Base-by-base conservation (phyloP, 768 basidiomycete species). In the Rhodosporidiobolus sp. region DNA sequence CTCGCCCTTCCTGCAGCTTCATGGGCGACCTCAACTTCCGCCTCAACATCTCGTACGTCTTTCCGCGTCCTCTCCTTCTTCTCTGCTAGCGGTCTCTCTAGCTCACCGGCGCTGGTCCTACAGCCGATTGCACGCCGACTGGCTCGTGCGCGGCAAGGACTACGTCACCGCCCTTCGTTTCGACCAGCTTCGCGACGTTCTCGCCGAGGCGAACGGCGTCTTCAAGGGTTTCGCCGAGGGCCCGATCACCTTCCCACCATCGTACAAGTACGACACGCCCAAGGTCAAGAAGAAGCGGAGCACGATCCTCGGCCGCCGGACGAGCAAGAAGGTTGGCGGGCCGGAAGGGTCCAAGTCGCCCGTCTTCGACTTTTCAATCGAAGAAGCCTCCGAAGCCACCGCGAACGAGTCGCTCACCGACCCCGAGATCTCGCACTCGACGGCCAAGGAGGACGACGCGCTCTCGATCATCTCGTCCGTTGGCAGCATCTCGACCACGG, bases 51-150 rank as follows among this genome's bases (percentile, higher is more conserved):
- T 89, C 93, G 11, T n/a, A n/a, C n/a, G n/a, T n/a, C n/a, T n/a
- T n/a, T n/a, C n/a, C n/a, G n/a, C n/a, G n/a, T n/a, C n/a, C n/a
- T n/a, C n/a, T n/a, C n/a, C n/a, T n/a, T n/a, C n/a, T n/a, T n/a
- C n/a, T n/a, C n/a, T n/a, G n/a, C n/a, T n/a, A n/a, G n/a, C n/a
- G n/a, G n/a, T n/a, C n/a, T n/a, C n/a, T n/a, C n/a, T n/a, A n/a
- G n/a, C n/a, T n/a, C n/a, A n/a, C n/a, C n/a, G n/a, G n/a, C n/a
- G n/a, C n/a, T n/a, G n/a, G n/a, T n/a, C n/a, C n/a, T n/a, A n/a
- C n/a, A n/a, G n/a, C n/a, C 86, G 94, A 26, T 82, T 94, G 20
- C 94, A 97, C 78, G 94, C 94, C 8, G 94, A 97, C 81, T 96
- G 94, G 93, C 83, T 97, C 7, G 88, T 94, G 70, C 87, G 90